Conservation (phyloP, 768 basidiomycete genomes). For the Rhizopogon salebrosus region DNA sequence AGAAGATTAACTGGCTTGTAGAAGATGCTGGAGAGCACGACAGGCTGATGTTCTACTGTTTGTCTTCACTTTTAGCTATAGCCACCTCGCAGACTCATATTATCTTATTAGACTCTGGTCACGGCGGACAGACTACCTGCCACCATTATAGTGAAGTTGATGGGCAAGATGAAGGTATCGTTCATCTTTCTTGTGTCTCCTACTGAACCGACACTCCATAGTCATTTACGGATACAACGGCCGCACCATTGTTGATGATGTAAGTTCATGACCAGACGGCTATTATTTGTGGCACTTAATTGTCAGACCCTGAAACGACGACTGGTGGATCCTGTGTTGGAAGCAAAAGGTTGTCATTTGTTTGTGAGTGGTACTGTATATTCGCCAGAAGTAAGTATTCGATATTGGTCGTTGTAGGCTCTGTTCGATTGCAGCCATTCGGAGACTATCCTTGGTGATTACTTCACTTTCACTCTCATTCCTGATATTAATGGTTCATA, state of each 20-base stretch:
- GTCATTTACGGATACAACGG: constrained; percentile 5
- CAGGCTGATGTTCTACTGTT: constrained; percentile 54
- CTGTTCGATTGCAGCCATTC: constrained; percentile 28
- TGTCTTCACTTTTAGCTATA: constrained; percentile 4
- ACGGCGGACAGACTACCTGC: constrained; percentile 14
- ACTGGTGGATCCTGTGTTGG: constrained; percentile 15
- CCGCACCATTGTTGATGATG: constrained; percentile 18
- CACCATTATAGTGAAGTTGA: constrained; percentile 39
- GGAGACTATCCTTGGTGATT: constrained; percentile 19
- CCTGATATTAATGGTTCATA: neutral
- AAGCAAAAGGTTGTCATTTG: constrained; percentile 5
- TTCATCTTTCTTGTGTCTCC: neutral
- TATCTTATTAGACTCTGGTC: constrained; percentile 14
- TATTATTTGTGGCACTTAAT: neutral
- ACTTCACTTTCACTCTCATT: neutral
- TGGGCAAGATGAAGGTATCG: constrained; percentile 43
- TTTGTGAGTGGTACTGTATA: neutral
- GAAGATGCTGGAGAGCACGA: constrained; percentile 37
- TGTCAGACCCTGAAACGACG: constrained; percentile 15
- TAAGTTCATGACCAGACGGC: constrained; percentile 1
- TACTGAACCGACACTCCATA: neutral
- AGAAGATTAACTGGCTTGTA: constrained; percentile 38
- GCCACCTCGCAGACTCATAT: neutral
- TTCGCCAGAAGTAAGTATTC: neutral
- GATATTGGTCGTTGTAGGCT: constrained; percentile 8